phyloP scores from a whole-genome alignment of 345 rosid genomes.

The Durio zibethinus region DNA sequence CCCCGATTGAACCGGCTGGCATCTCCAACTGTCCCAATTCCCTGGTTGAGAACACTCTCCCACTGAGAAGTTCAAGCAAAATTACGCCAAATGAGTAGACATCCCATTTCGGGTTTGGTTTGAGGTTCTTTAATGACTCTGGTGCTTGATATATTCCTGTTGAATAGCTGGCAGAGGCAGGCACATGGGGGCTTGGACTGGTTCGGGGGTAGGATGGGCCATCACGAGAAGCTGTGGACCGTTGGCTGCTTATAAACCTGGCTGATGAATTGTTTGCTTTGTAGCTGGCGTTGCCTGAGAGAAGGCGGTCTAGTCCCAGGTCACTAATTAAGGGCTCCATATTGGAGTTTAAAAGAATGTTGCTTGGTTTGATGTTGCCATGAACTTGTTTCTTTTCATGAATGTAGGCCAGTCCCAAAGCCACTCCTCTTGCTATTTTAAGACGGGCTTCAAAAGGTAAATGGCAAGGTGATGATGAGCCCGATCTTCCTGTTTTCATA shows the following conservation, averaged over 20 bases:
- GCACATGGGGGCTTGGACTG: slow-evolving; percentile 27
- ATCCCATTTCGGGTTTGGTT: slow-evolving; percentile 76
- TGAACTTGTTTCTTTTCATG: slow-evolving; percentile 81
- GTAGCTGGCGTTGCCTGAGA: slow-evolving; percentile 22
- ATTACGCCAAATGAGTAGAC: slow-evolving; percentile 74
- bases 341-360: slow-evolving; percentile 59
- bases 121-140: slow-evolving; percentile 51
- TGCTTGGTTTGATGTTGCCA: slow-evolving; percentile 74
- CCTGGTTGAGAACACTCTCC: slow-evolving; percentile 48
- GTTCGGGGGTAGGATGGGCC: slow-evolving; percentile 16
- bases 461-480: slow-evolving; percentile 48
- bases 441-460: slow-evolving; percentile 56
- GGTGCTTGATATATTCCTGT: slow-evolving; percentile 61
- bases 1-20: slow-evolving; percentile 28
- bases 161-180: slow-evolving; percentile 19
- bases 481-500: slow-evolving; percentile 26
- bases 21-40: slow-evolving; percentile 55
- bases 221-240: slow-evolving; percentile 24
- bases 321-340: slow-evolving; percentile 69
- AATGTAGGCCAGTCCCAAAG: slow-evolving; percentile 67
- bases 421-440: slow-evolving; percentile 78
- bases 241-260: slow-evolving; percentile 32
- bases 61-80: slow-evolving; percentile 70
- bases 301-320: slow-evolving; percentile 61
- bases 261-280: slow-evolving; percentile 23